Percentiles rank a stretch among this genome's conserved stretches.
Conservation (phyloP, 1,139 yeast genomes). For the Hyphopichia burtonii region DNA sequence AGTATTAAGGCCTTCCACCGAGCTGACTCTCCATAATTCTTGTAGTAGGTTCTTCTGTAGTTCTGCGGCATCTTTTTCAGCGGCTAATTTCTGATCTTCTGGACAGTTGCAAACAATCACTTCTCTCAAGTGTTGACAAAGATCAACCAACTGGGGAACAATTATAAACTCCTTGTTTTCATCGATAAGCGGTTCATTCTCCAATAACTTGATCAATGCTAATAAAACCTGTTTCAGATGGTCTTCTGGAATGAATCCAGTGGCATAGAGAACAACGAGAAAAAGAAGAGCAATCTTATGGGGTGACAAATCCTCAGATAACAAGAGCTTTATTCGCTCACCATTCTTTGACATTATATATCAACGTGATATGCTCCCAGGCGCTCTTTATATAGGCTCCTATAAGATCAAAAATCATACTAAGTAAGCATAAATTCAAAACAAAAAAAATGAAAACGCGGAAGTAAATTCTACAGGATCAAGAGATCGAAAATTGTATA, state of each 20-base stretch:
- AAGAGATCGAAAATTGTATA: not conserved
- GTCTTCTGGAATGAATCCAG: constrained; percentile 13
- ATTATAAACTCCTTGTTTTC: constrained; percentile 21
- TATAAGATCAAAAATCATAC: no score
- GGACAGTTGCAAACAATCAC: constrained; percentile 3
- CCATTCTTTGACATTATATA: not conserved
- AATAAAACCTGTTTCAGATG: constrained; percentile 12
- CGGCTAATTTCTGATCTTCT: constrained; percentile 6
- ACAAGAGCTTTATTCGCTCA: constrained; percentile 8
- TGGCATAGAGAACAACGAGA: constrained; percentile 21
- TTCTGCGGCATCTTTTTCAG: constrained; percentile 8
- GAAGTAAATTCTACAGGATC: no score
- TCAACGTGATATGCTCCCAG: no score
- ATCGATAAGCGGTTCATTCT: constrained; percentile 25
- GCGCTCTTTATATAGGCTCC: no score
- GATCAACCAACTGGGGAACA: constrained; percentile 27
- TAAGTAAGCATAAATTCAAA: no score
- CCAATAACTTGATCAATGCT: constrained; percentile 21
- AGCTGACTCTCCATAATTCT: constrained; percentile 30
- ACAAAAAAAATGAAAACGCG: not conserved
- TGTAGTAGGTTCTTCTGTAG: constrained; percentile 13
- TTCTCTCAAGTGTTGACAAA: constrained; percentile 16
- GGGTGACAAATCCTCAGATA: constrained; percentile 14
- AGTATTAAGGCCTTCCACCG: constrained; percentile 36
- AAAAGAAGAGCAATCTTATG: constrained; percentile 30